Evolutionary conservation across 352 stramenopile genomes (phyloP), one percentile per base, ranked within the genome.

Genomic region (Phytophthora megakarya): DNA sequence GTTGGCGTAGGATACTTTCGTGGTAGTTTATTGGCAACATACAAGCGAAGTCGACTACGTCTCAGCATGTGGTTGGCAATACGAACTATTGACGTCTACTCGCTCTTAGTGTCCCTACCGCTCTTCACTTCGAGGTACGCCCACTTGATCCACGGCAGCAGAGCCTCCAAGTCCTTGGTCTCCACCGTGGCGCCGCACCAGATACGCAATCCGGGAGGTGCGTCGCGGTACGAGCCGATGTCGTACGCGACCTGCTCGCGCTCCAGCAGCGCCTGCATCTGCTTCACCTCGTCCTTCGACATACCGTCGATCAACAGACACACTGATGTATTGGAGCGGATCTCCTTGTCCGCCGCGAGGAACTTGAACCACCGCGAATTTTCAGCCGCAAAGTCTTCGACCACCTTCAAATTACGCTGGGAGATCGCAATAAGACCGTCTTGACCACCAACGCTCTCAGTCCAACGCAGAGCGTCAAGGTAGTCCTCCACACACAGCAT

Each of bases 401-500:
- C 50, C 26, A 99, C 93, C 46, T 78, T 78, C 43, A 99, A 80
- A 77, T 99, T 99, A 47, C 88, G 82, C 71, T 98, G 76, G 45
- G 92, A 98, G 53, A 96, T 92, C 13, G 90, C 82, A 61, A 99
- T 97, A 23, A 99, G 85, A 12, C 89, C 97, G 16, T 89, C 65
- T 16, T 99, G 73, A 26, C 97, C 97, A 37, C 97, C 97, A 47
- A 98, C 86, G 44, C 88, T 94, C 54, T 99, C 92, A 21, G 96
- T 83, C 97, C 97, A 99, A 54, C 90, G 72, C 45, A 99, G 81
- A 3, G 97, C 97, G 72, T 99, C 97, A 61, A 99, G 87, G 81
- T 99, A 99, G 88, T 99, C 97, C 77, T 99, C 97, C 21, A 99
- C 97, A 69, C 89, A 97, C 43, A 99, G 88, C 97, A 99, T 99